Evolutionary conservation across 2,329 filamentous ascomycete species (phyloP), one percentile per base, ranked within the genome.

Genomic region (Xylaria sp.): DNA sequence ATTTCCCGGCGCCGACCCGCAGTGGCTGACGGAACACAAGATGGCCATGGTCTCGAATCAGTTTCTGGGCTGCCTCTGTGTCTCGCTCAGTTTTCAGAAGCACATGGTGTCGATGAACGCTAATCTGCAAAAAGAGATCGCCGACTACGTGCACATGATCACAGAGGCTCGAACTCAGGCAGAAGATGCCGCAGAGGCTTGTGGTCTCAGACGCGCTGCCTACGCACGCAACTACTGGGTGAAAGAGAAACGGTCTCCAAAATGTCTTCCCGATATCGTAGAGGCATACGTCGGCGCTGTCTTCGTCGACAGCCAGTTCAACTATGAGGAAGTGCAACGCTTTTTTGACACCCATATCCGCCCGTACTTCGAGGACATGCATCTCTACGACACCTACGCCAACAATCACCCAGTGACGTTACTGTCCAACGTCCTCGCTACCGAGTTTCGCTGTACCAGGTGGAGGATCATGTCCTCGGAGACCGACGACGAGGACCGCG

Each of bases 21-120:
- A 98, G 78, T 98, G 95, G 95, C 85, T 99, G 68, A 98, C 96
- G 0, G 96, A 98, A 81, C 95, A 98, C 85, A 98, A 98, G 82
- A 98, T 97, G 90, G 94, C 94, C n/a, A 98, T 99, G 93, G 94
- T 96, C 0, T 96, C 93, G 63, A 99, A 99, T 82, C 94, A 94
- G 70, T 99, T 98, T 77, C 86, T 98, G 1, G 94, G 92, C 1
- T 93, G 90, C 20, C 84, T 98, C 2, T 92, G 92, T 68, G 93
- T 97, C 2, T 87, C 89, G 57, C 86, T 98, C 0, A 91, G 88
- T 0, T 91, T 98, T 65, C 90, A 98, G 77, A 88, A 84, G 58
- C 90, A 95, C 77, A 82, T 98, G 18, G 87, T 89, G 0, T 81
- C 85, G 6, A 84, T 92, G 9, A 83, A 82, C 2, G 74, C 80